phyloP scores from a whole-genome alignment of 179 eudicot genomes.

The Silene noctiflora region DNA sequence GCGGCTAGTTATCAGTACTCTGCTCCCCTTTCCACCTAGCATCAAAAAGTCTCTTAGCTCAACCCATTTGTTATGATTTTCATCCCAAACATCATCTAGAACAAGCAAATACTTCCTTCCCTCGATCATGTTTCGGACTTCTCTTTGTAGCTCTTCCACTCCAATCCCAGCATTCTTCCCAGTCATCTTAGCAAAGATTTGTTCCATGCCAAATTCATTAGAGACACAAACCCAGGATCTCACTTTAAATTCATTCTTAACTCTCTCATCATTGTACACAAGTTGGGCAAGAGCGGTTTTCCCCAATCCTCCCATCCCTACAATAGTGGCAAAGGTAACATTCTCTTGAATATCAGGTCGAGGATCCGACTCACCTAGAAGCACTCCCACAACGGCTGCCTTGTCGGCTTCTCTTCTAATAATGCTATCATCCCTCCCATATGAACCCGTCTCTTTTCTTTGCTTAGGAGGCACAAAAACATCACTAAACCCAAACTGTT shows the following conservation, averaged over 20 bases:
- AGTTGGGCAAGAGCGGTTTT: slow-evolving; percentile 29
- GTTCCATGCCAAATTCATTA: not conserved
- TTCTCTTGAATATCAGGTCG: not conserved
- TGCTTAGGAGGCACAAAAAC: not conserved
- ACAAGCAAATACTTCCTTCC: slow-evolving; percentile 17
- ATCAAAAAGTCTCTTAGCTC: not conserved
- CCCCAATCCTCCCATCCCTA: slow-evolving; percentile 21
- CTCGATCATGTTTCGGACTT: not conserved
- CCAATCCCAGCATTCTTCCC: not conserved
- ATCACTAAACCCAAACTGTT: not conserved
- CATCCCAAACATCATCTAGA: slow-evolving; percentile 28
- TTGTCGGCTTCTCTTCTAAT: slow-evolving; percentile 27
- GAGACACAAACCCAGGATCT: slow-evolving; percentile 18
- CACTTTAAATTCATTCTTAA: not conserved
- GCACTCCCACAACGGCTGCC: not conserved
- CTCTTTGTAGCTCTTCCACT: not conserved
- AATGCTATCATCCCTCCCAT: not conserved
- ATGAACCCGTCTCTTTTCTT: slow-evolving; percentile 16
- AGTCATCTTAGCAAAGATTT: slow-evolving; percentile 7
- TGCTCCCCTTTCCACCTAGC: slow-evolving; percentile 15
- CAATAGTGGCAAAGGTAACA: slow-evolving; percentile 10
- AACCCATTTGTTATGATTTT: slow-evolving; percentile 14
- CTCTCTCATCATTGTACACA: slow-evolving; percentile 18
- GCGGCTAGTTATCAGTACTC: slow-evolving; percentile 14
- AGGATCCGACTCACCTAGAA: not conserved